Evolutionary conservation across 2,329 filamentous ascomycete species (phyloP).

Genomic region (Aureobasidium pullulans): DNA sequence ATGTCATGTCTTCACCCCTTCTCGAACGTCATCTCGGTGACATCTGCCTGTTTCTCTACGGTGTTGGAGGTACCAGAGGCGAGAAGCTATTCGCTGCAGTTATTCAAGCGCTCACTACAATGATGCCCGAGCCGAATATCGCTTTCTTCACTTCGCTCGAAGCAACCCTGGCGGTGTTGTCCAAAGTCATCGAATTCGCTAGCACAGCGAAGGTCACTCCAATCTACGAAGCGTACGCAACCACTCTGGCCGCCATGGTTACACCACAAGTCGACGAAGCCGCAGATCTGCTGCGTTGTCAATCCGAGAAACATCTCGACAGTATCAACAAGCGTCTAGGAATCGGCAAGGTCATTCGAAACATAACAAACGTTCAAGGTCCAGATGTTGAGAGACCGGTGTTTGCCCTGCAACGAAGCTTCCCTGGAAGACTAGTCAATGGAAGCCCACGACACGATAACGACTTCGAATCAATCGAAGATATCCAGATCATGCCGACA

Average conservation of each 20-base stretch:
- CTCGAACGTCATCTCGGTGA: constrained; percentile 36
- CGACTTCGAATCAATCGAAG: constrained; percentile 38
- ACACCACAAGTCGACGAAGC: neutral
- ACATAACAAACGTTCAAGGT: neutral
- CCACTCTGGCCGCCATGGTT: neutral
- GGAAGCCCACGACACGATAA: constrained; percentile 42
- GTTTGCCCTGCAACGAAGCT: constrained; percentile 16
- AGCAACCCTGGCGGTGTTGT: constrained; percentile 13
- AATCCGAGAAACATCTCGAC: neutral
- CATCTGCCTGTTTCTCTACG: constrained; percentile 40
- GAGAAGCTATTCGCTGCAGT: constrained; percentile 27
- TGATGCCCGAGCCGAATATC: neutral
- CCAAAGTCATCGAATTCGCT: constrained; percentile 15
- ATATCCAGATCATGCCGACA: constrained; percentile 47
- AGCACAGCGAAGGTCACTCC: constrained; percentile 13
- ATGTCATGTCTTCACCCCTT: constrained; percentile 35
- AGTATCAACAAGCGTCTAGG: neutral
- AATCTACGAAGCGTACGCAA: neutral
- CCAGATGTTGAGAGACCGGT: neutral
- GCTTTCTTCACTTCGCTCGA: constrained; percentile 9
- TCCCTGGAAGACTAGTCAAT: constrained; percentile 27
- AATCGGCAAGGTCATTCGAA: neutral
- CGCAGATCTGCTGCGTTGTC: neutral
- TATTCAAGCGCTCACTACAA: neutral
- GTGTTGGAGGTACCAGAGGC: constrained; percentile 32